A percentile compares a stretch with the other conserved stretches of the same genome.
These are phyloP conservation scores for Colletotrichum sansevieriae DNA, from an alignment of 2,329 filamentous ascomycete genomes.

Conservation along the genomic window DNA sequence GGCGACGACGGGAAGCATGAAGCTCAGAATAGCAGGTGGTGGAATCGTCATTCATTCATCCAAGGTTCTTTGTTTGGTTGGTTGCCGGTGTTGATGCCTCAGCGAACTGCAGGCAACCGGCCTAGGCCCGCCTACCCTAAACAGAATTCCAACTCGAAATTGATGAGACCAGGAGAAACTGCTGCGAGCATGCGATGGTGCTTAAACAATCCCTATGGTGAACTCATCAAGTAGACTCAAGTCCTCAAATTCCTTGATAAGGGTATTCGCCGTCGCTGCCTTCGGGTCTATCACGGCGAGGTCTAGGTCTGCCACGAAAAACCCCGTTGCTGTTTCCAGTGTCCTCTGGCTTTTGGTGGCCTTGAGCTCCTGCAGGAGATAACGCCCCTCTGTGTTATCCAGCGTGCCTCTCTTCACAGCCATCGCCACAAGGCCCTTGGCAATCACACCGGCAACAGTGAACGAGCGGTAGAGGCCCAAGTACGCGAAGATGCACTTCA, in stretches of 20 bases:
- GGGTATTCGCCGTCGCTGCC: constrained; percentile 50
- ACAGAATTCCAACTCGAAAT: no score
- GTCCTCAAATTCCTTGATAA: constrained; percentile 51
- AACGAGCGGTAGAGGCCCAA: constrained; percentile 51
- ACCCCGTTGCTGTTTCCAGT: constrained; percentile 48
- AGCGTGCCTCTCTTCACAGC: constrained; percentile 51
- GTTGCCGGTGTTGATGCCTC: not conserved
- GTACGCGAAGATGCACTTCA: constrained; percentile 55
- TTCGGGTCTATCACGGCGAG: constrained; percentile 51
- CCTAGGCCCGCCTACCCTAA: not conserved
- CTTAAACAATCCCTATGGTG: constrained; percentile 30
- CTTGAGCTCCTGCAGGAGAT: constrained; percentile 48
- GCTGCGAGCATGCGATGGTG: no score
- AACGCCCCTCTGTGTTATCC: constrained; percentile 46
- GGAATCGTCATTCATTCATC: not conserved
- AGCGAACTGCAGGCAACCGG: not conserved
- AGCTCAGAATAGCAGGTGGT: not conserved
- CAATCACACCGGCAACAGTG: constrained; percentile 53
- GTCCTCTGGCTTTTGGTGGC: constrained; percentile 44
- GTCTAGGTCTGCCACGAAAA: constrained; percentile 53
- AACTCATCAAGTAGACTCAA: constrained; percentile 34
- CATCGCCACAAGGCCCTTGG: constrained; percentile 53
- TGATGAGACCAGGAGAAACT: no score
- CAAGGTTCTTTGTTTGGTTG: not conserved
- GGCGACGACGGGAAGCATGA: not conserved